Base-by-base conservation (phyloP, 768 basidiomycete species). In the Nidula microcarpa region DNA sequence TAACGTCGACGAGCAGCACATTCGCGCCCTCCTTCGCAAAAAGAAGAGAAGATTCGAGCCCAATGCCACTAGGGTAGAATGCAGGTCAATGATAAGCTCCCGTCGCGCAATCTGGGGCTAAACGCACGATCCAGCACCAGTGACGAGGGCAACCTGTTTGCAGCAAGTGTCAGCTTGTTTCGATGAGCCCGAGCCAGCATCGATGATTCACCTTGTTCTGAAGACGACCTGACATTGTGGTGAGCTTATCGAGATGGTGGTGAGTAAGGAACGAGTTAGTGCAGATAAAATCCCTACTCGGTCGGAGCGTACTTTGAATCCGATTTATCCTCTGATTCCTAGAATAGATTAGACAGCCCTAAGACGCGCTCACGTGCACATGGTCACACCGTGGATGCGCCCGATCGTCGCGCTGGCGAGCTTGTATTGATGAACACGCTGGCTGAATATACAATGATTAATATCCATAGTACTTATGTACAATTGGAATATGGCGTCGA, bases 1-100 rank as follows among this genome's bases (percentile, higher is more conserved):
- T 97, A 67, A 98, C 84, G 67, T 99, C 97, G 34, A 86, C 89
- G 43, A 95, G 81, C 43, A 98, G 66, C 55, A 98, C 85, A 61
- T 87, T 82, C n/a, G 94, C 94, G 23, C 96, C 95, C 68, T 99
- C 97, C 56, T 83, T 80, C 1, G 96, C 96, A 67, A 99, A 99
- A 45, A 98, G 80, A 55, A 98, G 78, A n/a, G 94, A 86, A 0
- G 94, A 89, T 73, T 99, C 94, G 47, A 98, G 81, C 30, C 97
- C 97, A 68, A 99, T 97, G 0, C 97, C 97, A 52, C 95, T 98
- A 68, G 43, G 16, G 32, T n/a, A 14, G 10, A 23, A 58, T 18
- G 52, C 55, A 57, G 47, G 55, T 59, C 51, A 65, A 58, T 52
- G 57, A 43, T 32, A 46, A 54, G 53, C 41, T 55, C 56, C 47